Base-by-base conservation (phyloP, 306 rosid species). In the Hylodesmum podocarpum region DNA sequence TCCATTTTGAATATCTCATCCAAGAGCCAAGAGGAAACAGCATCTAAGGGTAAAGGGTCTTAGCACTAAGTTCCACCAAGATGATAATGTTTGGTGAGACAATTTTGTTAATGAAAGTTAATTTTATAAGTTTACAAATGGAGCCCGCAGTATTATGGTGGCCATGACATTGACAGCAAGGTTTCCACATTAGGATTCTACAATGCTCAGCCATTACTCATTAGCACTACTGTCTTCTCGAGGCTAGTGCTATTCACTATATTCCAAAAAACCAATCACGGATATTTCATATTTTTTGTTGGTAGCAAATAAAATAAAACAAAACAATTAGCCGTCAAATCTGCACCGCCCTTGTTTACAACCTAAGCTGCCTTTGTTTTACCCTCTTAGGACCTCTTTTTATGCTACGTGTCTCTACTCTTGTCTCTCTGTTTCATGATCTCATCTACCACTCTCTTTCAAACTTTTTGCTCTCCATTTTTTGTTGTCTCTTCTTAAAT, bases 201-300 rank as follows among this genome's bases (percentile, higher is more conserved):
- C n/a, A n/a, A n/a, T n/a, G n/a, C n/a, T n/a, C n/a, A n/a, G n/a
- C n/a, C n/a, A n/a, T n/a, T n/a, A n/a, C n/a, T n/a, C n/a, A n/a
- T n/a, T n/a, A 36, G 47, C 46, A 31, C 16, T 41, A 19, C 27
- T 27, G n/a, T 14, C 77, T 19, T 34, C 34, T 71, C 53, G 37
- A 55, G 33, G 37, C 29, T 18, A 5, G 69, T 40, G 61, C 55
- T 51, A 3, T 5, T 10, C 70, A 72, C 73, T 72, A 79, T 1
- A 37, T 39, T 79, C 74, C 83, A 63, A 27, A 12, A 37, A 49
- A 34, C 37, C 78, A 51, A 70, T 70, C 74, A 81, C 69, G 69
- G 78, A 69, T 75, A 36, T 43, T 2, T 47, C 16, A 33, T 33
- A 2, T 57, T 33, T 63, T 34, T 40, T 49, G 44, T 15, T 80